A percentile compares a stretch with the other conserved stretches of the same genome.
These are phyloP conservation scores for Thraustochytrium sp. DNA, from an alignment of 352 stramenopile genomes.

Conservation along the genomic window DNA sequence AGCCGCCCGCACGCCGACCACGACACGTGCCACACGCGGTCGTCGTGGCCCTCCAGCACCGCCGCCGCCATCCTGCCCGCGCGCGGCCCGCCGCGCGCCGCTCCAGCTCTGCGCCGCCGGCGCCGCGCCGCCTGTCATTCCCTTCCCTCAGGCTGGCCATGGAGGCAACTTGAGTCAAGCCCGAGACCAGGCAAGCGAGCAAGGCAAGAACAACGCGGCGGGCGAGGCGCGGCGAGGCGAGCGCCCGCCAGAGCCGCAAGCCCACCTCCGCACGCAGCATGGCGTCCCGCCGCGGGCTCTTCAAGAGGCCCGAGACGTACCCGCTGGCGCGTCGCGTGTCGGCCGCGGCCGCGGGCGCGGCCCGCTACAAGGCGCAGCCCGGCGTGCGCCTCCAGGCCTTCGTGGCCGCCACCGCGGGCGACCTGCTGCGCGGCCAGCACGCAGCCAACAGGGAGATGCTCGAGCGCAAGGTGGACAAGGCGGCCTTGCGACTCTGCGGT, in stretches of 20 bases:
- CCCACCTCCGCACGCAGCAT: no score
- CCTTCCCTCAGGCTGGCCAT: neutral
- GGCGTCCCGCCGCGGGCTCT: no score
- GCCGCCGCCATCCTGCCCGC: conserved; percentile 1
- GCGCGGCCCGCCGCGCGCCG: no score
- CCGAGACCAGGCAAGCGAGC: neutral
- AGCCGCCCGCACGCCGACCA: conserved; percentile 75
- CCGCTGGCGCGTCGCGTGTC: no score
- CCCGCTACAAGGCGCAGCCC: no score
- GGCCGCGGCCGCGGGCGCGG: no score
- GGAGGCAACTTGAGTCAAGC: neutral
- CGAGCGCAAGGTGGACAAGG: neutral
- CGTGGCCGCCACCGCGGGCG: neutral
- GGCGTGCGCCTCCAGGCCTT: neutral
- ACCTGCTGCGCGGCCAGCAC: neutral
- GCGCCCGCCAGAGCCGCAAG: no score
- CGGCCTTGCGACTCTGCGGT: no score
- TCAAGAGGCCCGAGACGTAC: no score
- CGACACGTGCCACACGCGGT: conserved; percentile 81
- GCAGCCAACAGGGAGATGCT: neutral
- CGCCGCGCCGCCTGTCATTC: neutral
- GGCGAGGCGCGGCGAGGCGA: no score
- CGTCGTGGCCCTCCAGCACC: conserved; percentile 70
- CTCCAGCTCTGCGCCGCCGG: neutral
- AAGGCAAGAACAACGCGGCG: no score